Percentiles rank a stretch among this genome's conserved stretches.
These are phyloP conservation scores for Populus tomentosa DNA, from an alignment of 441 rosid species.

Conservation along the genomic window DNA sequence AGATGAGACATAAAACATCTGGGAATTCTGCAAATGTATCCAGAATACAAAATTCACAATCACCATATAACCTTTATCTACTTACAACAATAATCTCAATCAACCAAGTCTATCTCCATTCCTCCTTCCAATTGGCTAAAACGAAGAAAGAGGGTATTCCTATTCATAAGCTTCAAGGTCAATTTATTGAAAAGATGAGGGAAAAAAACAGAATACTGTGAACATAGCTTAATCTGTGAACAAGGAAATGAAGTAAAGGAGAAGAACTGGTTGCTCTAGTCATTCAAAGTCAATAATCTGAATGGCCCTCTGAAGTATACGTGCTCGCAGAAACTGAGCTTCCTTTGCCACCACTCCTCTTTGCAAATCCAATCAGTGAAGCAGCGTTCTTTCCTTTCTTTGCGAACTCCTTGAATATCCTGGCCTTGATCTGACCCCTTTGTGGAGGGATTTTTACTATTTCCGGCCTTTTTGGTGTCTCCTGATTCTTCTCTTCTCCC, in stretches of 20 bases:
- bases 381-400: neutral
- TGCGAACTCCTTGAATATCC: constrained; percentile 15
- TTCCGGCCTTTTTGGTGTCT: neutral
- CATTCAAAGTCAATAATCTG: constrained; percentile 11
- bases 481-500: constrained; percentile 20
- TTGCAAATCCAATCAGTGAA: neutral
- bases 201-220: neutral
- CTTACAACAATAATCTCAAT: neutral
- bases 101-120: neutral
- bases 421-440: constrained; percentile 27
- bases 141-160: neutral
- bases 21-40: neutral
- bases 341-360: neutral
- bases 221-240: neutral
- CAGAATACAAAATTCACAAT: neutral
- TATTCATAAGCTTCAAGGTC: neutral
- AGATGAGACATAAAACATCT: neutral
- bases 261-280: neutral
- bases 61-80: neutral
- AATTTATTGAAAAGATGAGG: neutral
- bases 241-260: neutral
- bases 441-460: constrained; percentile 27
- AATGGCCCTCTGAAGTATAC: constrained; percentile 9
- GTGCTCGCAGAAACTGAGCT: neutral
- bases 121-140: neutral